A percentile compares a stretch with the other conserved stretches of the same genome.
phyloP scores from a whole-genome alignment of 1,284 basidiomycete species.

The Tremellales sp. region DNA sequence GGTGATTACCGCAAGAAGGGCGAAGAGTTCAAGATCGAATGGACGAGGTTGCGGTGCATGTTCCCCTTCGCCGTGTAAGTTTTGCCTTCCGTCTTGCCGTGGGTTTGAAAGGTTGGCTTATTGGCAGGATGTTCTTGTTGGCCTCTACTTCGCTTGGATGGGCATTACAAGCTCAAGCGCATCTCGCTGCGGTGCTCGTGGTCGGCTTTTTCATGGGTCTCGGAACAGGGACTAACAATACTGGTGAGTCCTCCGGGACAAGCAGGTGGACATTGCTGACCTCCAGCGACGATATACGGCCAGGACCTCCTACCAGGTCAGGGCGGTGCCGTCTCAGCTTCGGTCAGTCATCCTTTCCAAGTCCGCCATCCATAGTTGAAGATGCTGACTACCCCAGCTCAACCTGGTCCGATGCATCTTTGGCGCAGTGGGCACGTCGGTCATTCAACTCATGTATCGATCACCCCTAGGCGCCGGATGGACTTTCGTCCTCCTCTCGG shows the following conservation, averaged over 20 bases:
- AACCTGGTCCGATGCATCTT: constrained; percentile 47
- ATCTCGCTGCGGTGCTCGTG: constrained; percentile 7
- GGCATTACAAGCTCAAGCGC: constrained; percentile 34
- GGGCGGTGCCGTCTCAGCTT: constrained; percentile 45
- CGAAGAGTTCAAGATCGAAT: constrained; percentile 37
- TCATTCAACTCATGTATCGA: constrained; percentile 37
- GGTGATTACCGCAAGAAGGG: constrained; percentile 37
- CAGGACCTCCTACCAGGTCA: constrained; percentile 42
- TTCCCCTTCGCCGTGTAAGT: constrained; percentile 31
- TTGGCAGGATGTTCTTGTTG: constrained; percentile 10
- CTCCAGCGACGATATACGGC: constrained; percentile 37
- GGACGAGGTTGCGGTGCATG: constrained; percentile 28
- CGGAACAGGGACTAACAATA: constrained; percentile 26
- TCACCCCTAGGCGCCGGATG: constrained; percentile 38
- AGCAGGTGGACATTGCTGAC: neutral
- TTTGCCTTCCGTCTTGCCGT: neutral
- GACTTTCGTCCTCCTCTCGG: constrained; percentile 43
- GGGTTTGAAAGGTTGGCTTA: too few relatives aligned
- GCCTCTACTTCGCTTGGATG: constrained; percentile 34
- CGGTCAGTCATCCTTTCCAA: constrained; percentile 19
- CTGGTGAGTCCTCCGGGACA: neutral
- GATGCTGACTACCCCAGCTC: constrained; percentile 26
- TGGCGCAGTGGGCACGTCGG: constrained; percentile 39
- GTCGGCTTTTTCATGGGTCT: constrained; percentile 41
- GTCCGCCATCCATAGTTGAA: neutral